These are phyloP conservation scores for Solanum chacoense DNA, from an alignment of 305 asterid genomes.

Conservation along the genomic window DNA sequence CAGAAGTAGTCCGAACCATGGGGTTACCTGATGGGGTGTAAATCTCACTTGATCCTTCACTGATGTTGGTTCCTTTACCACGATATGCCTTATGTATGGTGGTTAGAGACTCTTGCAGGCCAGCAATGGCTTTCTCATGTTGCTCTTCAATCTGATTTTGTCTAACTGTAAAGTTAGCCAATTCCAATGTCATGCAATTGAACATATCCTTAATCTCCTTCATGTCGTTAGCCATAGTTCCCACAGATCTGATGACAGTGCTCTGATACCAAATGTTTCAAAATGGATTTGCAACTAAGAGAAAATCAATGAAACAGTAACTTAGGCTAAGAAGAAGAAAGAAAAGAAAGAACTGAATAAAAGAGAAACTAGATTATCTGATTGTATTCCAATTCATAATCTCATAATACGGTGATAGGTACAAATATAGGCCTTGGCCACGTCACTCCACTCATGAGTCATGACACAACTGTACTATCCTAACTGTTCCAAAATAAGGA, in stretches of 20 bases:
- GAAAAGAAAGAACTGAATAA: not conserved
- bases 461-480: too few species aligned
- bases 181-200: not conserved
- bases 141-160: not conserved
- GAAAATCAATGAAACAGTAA: too few species aligned
- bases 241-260: not conserved
- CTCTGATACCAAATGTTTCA: not conserved
- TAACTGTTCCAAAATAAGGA: too few species aligned
- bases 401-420: too few species aligned
- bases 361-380: too few species aligned
- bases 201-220: not conserved
- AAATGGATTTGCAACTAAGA: too few species aligned
- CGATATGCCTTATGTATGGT: accelerated
- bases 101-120: not conserved
- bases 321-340: too few species aligned
- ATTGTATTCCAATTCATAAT: too few species aligned
- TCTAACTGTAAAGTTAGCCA: not conserved
- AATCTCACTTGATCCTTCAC: not conserved
- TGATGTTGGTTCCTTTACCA: not conserved
- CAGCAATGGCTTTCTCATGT: not conserved
- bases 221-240: not conserved
- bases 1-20: not conserved
- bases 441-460: too few species aligned
- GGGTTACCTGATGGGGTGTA: not conserved
- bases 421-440: too few species aligned